These are phyloP conservation scores for Cynanchum wilfordii DNA, from an alignment of 257 asterid species.

Conservation along the genomic window DNA sequence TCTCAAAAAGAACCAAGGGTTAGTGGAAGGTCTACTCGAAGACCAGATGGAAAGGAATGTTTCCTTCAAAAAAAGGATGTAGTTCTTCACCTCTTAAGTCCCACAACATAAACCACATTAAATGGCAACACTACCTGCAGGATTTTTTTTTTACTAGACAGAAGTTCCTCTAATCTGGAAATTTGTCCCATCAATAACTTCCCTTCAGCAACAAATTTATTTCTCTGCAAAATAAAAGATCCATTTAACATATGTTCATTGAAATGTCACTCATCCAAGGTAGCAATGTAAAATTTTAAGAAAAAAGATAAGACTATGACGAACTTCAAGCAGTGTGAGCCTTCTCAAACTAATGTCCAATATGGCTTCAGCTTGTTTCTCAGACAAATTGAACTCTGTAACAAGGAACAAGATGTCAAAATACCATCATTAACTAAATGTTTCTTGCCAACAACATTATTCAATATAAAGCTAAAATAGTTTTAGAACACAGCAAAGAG, in stretches of 20 bases:
- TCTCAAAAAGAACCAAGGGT: neutral
- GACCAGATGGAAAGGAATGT: neutral
- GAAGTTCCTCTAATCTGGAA: constrained; percentile 69
- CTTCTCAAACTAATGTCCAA: constrained; percentile 92
- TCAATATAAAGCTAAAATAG: neutral
- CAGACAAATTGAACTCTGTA: constrained; percentile 77
- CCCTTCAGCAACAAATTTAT: constrained; percentile 81
- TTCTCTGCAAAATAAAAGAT: constrained; percentile 51
- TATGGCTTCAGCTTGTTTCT: constrained; percentile 93
- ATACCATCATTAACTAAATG: neutral
- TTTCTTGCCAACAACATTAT: constrained; percentile 4
- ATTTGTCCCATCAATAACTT: constrained; percentile 67
- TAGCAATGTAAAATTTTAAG: neutral
- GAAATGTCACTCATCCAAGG: neutral
- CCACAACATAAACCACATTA: neutral
- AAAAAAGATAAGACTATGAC: neutral
- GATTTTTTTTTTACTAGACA: constrained; percentile 71
- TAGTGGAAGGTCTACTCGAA: neutral
- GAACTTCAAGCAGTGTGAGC: constrained; percentile 88
- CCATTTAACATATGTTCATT: neutral
- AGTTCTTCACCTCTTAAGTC: neutral
- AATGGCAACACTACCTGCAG: constrained; percentile 54
- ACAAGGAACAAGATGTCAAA: constrained; percentile 10
- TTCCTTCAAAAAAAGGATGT: neutral
- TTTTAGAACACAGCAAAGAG: neutral